A percentile compares a stretch with the other conserved stretches of the same genome.
These are phyloP conservation scores for Alternaria brassicicola DNA, from an alignment of 2,329 filamentous ascomycete genomes.

Conservation along the genomic window DNA sequence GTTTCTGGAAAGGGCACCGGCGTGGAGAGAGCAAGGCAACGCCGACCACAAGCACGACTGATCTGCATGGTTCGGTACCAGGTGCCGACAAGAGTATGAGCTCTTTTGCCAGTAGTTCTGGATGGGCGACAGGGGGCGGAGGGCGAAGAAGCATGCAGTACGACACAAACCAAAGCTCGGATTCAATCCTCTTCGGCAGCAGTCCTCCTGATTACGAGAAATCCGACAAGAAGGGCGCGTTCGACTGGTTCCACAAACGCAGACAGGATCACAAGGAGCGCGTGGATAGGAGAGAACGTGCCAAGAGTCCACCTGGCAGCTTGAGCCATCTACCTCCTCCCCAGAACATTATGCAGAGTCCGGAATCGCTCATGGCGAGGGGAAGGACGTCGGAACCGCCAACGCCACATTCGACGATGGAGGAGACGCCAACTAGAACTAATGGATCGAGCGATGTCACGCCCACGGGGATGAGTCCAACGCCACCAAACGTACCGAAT, in stretches of 20 bases:
- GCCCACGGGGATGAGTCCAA: slow-evolving; percentile 25
- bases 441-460: slow-evolving; percentile 30
- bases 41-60: slow-evolving; percentile 45
- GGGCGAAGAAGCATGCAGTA: slow-evolving; percentile 43
- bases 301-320: slow-evolving; percentile 57
- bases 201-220: slow-evolving; percentile 46
- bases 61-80: slow-evolving; percentile 45
- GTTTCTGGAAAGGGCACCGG: slow-evolving; percentile 71
- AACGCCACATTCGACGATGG: slow-evolving; percentile 20
- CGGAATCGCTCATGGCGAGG: slow-evolving; percentile 21
- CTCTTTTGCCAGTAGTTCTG: slow-evolving; percentile 46
- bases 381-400: slow-evolving; percentile 40
- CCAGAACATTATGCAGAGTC: slow-evolving; percentile 28
- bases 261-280: slow-evolving; percentile 64
- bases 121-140: slow-evolving; percentile 25
- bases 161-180: slow-evolving; percentile 38
- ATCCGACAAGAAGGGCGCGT: slow-evolving; percentile 62
- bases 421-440: slow-evolving; percentile 8
- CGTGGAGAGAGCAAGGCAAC: slow-evolving; percentile 45
- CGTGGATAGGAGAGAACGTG: slow-evolving; percentile 59
- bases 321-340: slow-evolving; percentile 28
- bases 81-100: slow-evolving; percentile 50
- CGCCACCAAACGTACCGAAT: background rate
- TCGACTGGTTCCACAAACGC: slow-evolving; percentile 70
- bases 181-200: slow-evolving; percentile 43